Conservation (phyloP, 768 basidiomycete genomes). For the Pleurotus djamor region DNA sequence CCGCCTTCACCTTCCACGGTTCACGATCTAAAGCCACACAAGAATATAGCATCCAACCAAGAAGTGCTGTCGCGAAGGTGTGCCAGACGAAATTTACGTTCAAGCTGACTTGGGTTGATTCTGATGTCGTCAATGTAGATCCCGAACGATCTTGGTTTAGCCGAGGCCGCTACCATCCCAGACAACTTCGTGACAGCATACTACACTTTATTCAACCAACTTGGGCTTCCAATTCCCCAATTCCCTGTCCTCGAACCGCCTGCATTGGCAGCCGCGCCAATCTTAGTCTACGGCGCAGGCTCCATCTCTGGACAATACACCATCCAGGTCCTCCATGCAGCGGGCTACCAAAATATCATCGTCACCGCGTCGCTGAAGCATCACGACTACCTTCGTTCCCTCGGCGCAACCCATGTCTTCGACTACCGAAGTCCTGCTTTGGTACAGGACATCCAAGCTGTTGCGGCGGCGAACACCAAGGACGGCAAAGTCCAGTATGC, state of each 20-base stretch:
- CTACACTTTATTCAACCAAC: slow-evolving; percentile 35
- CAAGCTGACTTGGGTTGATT: background rate
- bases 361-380: slow-evolving; percentile 38
- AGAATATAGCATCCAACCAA: slow-evolving; percentile 28
- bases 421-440: slow-evolving; percentile 37
- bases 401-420: slow-evolving; percentile 38
- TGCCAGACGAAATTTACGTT: background rate
- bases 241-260: slow-evolving; percentile 21
- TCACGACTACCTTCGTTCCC: slow-evolving; percentile 30
- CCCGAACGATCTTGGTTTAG: slow-evolving; percentile 12
- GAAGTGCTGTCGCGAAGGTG: slow-evolving; percentile 34
- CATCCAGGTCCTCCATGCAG: slow-evolving; percentile 34
- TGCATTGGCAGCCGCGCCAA: slow-evolving; percentile 20
- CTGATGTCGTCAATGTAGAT: background rate
- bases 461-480: slow-evolving; percentile 30
- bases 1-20: slow-evolving; percentile 21
- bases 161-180: slow-evolving; percentile 31
- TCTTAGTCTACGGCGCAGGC: slow-evolving; percentile 45
- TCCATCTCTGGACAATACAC: slow-evolving; percentile 36
- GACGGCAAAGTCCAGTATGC: slow-evolving; percentile 30
- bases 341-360: slow-evolving; percentile 40
- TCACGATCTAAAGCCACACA: slow-evolving; percentile 31
- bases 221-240: slow-evolving; percentile 32
- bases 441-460: slow-evolving; percentile 28
- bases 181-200: slow-evolving; percentile 41